phyloP scores from a whole-genome alignment of 1,284 basidiomycete species.

The Retiboletus flavoniger region DNA sequence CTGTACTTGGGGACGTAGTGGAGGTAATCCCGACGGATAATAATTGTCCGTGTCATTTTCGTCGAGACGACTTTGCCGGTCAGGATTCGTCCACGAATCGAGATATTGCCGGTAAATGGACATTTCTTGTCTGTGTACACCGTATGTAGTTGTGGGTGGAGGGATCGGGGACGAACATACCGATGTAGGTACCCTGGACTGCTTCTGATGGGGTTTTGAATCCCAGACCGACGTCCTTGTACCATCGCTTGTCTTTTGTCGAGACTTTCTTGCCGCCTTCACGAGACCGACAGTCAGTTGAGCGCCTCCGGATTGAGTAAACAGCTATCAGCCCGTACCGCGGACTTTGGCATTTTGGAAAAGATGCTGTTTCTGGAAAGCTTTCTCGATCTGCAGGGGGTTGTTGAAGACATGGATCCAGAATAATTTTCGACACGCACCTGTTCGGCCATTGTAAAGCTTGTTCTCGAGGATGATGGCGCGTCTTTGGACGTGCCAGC shows the following conservation, averaged over 20 bases:
- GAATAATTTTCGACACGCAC: conserved; percentile 17
- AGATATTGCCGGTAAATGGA: conserved; percentile 94
- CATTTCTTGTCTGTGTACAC: conserved; percentile 91
- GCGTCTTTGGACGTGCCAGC: not conserved
- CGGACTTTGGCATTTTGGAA: conserved; percentile 97
- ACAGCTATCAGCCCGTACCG: conserved; percentile 52
- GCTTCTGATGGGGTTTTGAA: conserved; percentile 98
- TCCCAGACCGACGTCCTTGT: conserved; percentile 96
- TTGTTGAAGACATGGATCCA: not conserved
- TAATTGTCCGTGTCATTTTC: conserved; percentile 99
- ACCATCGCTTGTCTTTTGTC: conserved; percentile 97
- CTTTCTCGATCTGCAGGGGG: conserved; percentile 78
- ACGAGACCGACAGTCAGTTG: conserved; percentile 16
- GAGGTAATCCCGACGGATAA: conserved; percentile 98
- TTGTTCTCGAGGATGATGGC: conserved; percentile 17
- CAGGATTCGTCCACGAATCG: conserved; percentile 98
- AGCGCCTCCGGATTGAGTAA: conserved; percentile 5
- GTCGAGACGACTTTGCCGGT: conserved; percentile 97
- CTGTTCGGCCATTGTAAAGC: conserved; percentile 32
- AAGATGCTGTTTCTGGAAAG: conserved; percentile 95
- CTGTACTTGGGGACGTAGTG: conserved; percentile 99
- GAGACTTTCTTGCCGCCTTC: conserved; percentile 85
- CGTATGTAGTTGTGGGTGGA: conserved; percentile 3
- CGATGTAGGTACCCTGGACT: conserved; percentile 96
- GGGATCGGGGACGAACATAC: conserved; percentile 46